Base-by-base conservation (phyloP, 1,284 basidiomycete species). In the Malassezia yamatoensis region DNA sequence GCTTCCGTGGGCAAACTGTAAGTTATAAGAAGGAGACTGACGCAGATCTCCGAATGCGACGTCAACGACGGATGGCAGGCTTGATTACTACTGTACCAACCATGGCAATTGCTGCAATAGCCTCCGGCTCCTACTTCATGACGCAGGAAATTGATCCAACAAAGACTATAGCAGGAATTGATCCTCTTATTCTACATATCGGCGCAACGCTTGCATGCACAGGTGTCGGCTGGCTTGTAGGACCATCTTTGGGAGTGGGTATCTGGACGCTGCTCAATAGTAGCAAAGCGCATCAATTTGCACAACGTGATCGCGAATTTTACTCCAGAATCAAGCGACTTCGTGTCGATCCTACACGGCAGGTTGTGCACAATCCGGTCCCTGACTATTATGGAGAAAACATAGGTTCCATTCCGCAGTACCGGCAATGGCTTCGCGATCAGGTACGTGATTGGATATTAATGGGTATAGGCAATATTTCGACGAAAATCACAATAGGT, bases 381-480 rank as follows among this genome's bases (percentile, higher is more conserved):
- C 70, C 70, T 2, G 70, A 73, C 33, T 70, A 66, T 58, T 73
- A 73, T 21, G 69, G 67, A 15, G 70, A 73, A 29, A 72, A 68
- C 62, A 67, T 73, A 34, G 69, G 67, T 0, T 64, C 59, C 38
- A 62, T 73, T 52, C 58, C 63, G 46, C 56, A 70, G 47, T 73
- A 73, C 54, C 61, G 70, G 16, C 66, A 70, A 52, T 73, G 70
- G 70, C 58, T 73, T n/a, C 59, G 70, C 3, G 69, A 73, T 51
- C 67, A 71, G 42, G 56, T 56, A 44, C 39, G 59, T 61, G 29
- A 21, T 7, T 10, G 16, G 16, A 35, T 13, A 39, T 35, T 48
- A 24, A 48, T 21, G 50, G 55, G 51, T 54, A 32, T 49, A 54
- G 57, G 60, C 63, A 5, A 63, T 64, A 10, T 72, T 60, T 64